Evolutionary conservation across 768 basidiomycete species (phyloP).

Genomic region (Pleurotus tuber-regium): DNA sequence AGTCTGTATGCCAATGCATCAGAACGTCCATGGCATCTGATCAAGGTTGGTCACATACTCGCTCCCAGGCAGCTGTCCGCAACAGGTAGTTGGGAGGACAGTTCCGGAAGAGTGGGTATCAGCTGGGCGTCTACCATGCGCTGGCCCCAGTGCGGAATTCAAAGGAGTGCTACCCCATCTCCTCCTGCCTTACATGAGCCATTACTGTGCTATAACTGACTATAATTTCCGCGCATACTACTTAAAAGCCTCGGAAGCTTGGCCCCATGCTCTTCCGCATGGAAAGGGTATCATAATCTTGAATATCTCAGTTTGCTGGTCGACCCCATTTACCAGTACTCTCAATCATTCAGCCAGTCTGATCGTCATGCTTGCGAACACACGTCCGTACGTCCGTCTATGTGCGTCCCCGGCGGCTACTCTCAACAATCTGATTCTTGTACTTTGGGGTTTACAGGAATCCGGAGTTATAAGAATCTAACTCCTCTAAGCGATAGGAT

Average conservation of each 20-base stretch:
- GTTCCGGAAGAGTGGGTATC: background rate
- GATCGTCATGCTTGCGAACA: background rate
- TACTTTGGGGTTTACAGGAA: background rate
- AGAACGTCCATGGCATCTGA: conserved; percentile 6
- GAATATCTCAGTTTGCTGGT: background rate
- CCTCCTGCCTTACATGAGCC: background rate
- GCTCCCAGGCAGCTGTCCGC: background rate
- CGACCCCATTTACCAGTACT: background rate
- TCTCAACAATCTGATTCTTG: background rate
- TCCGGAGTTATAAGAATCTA: conserved; percentile 5
- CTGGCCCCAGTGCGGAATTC: conserved; percentile 3
- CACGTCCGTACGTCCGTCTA: background rate
- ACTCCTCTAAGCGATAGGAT: conserved; percentile 1
- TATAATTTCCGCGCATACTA: conserved; percentile 8
- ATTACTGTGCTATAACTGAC: conserved; percentile 4
- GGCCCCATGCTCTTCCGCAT: background rate
- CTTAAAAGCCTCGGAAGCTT: conserved; percentile 7
- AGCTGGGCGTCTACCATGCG: background rate
- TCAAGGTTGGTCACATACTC: background rate
- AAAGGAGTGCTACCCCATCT: background rate
- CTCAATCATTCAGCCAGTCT: background rate
- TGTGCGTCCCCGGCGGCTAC: conserved; percentile 7
- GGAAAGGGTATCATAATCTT: background rate
- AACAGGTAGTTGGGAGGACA: background rate
- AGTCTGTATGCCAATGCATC: background rate